A percentile compares a stretch with the other conserved stretches of the same genome.
Evolutionary conservation across 495 filamentous ascomycete genomes (phyloP).

Genomic region (Aspergillus coremiiformis): DNA sequence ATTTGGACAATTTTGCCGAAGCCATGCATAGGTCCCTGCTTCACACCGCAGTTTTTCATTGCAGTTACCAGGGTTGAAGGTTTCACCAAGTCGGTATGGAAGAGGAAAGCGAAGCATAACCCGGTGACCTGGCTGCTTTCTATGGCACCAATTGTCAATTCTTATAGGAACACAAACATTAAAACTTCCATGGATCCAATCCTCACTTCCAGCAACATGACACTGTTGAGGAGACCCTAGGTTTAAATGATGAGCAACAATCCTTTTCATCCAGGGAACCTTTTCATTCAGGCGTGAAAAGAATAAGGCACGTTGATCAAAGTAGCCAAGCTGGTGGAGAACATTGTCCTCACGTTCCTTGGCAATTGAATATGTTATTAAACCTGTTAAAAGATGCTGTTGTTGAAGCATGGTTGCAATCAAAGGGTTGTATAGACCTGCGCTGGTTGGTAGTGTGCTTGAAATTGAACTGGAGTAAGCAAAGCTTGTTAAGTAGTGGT

Average conservation of each 20-base stretch:
- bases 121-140: conserved; percentile 4
- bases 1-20: conserved; percentile 11
- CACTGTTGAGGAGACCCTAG: conserved; percentile 7
- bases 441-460: no score
- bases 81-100: conserved; percentile 28
- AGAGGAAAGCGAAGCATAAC: conserved; percentile 27
- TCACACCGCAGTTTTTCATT: conserved; percentile 30
- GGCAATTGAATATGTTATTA: conserved; percentile 3
- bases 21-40: conserved; percentile 27
- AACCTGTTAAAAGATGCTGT: no score
- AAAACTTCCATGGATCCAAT: conserved; percentile 28
- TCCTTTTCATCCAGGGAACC: conserved; percentile 5
- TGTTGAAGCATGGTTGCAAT: no score
- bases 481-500: no score
- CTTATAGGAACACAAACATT: conserved; percentile 27
- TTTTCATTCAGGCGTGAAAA: not conserved
- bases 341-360: conserved; percentile 1
- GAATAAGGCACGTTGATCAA: not conserved
- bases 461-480: no score
- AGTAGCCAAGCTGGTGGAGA: not conserved
- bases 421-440: no score
- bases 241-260: conserved; percentile 21
- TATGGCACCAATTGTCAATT: conserved; percentile 15
- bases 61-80: conserved; percentile 19
- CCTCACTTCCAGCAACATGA: conserved; percentile 13